phyloP scores from a whole-genome alignment of 306 rosid genomes.

The Biancaea sappan region DNA sequence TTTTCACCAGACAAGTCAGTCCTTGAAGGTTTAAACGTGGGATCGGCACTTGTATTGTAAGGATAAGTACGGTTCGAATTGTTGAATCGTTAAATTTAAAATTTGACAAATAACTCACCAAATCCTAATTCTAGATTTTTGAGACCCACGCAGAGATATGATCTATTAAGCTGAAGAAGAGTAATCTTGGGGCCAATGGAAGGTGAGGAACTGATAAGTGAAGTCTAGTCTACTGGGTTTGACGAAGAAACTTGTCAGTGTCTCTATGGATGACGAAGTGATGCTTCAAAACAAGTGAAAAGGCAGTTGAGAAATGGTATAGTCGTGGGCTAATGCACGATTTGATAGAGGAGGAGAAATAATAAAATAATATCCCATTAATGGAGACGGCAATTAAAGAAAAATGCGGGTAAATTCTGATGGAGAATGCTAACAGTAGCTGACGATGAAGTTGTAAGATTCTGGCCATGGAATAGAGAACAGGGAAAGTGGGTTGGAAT shows the following conservation, averaged over 20 bases:
- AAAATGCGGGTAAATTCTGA: neutral
- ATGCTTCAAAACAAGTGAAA: slow-evolving; percentile 28
- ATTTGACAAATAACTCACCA: no score
- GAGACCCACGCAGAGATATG: slow-evolving; percentile 37
- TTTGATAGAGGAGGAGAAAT: slow-evolving; percentile 11
- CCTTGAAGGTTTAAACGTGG: no score
- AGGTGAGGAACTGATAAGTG: neutral
- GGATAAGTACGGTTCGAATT: no score
- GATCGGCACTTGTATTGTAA: no score
- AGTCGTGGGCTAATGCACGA: slow-evolving; percentile 28
- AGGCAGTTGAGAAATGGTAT: slow-evolving; percentile 22
- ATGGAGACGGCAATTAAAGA: neutral
- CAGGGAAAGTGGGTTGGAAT: neutral
- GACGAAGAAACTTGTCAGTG: slow-evolving; percentile 53
- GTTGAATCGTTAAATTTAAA: no score
- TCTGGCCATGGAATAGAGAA: neutral
- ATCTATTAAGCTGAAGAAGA: slow-evolving; percentile 40
- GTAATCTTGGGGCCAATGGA: neutral
- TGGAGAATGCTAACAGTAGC: neutral
- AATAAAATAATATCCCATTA: neutral
- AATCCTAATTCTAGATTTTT: no score
- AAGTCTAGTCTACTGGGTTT: slow-evolving; percentile 53
- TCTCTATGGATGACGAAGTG: slow-evolving; percentile 51
- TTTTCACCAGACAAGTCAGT: slow-evolving; percentile 16
- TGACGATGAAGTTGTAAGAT: neutral